phyloP scores from a whole-genome alignment of 495 filamentous ascomycete species.

The Penicillium cataractarum region DNA sequence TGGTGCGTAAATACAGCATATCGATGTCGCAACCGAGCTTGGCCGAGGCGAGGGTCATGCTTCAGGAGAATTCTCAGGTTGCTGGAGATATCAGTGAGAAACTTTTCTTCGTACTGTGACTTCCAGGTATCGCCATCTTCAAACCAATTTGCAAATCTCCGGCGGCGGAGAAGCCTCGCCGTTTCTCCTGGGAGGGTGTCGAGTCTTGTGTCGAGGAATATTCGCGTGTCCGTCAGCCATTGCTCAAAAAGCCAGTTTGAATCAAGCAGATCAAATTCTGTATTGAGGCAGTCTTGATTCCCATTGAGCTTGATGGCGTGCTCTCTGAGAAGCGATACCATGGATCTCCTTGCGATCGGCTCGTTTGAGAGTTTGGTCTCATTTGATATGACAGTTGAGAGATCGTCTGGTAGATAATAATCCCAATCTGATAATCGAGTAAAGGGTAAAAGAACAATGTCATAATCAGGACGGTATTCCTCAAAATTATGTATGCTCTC shows the following conservation, averaged over 20 bases:
- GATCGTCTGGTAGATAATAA: neutral
- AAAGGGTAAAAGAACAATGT: neutral
- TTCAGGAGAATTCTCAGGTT: neutral
- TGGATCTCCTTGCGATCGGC: neutral
- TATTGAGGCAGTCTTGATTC: neutral
- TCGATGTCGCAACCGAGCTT: neutral
- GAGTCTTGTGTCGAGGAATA: neutral
- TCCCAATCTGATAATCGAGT: neutral
- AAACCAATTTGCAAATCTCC: neutral
- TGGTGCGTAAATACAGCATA: neutral
- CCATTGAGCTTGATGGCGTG: neutral
- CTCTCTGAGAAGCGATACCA: neutral
- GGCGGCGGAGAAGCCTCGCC: neutral
- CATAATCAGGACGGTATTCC: neutral
- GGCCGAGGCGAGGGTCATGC: neutral
- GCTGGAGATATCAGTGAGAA: neutral
- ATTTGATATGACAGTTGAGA: neutral
- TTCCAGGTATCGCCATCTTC: neutral
- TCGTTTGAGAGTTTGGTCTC: neutral
- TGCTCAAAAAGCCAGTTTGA: neutral
- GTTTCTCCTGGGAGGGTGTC: neutral
- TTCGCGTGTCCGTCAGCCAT: neutral
- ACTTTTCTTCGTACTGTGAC: neutral
- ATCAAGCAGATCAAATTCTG: neutral
- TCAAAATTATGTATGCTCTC: neutral